phyloP scores from a whole-genome alignment of 2,329 filamentous ascomycete genomes.

The Penicillium sp. region DNA sequence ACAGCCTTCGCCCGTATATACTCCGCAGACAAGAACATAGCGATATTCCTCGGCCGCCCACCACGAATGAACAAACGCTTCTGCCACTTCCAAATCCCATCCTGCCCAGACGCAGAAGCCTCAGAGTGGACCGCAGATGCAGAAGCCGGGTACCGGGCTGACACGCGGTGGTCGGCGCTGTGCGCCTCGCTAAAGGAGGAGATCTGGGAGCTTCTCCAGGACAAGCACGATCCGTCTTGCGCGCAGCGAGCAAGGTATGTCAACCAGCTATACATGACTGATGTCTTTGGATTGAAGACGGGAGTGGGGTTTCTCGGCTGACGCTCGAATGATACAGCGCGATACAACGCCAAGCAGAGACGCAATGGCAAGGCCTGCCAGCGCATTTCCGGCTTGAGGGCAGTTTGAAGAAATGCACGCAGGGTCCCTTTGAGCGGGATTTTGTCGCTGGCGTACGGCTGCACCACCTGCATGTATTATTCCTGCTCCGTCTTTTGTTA shows the following conservation, averaged over 20 bases:
- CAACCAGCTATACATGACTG: background rate
- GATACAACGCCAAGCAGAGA: constrained; percentile 23
- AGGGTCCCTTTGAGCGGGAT: constrained; percentile 26
- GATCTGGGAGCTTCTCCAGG: constrained; percentile 27
- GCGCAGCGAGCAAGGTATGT: constrained; percentile 17
- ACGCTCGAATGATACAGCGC: constrained; percentile 18
- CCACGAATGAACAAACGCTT: constrained; percentile 45
- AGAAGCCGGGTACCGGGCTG: constrained; percentile 24
- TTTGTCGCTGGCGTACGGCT: constrained; percentile 28
- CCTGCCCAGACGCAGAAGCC: constrained; percentile 5
- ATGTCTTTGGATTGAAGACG: too few species aligned
- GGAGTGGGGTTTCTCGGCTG: background rate
- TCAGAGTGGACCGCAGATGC: constrained; percentile 18
- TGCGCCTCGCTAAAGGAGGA: constrained; percentile 31
- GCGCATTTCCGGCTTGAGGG: constrained; percentile 23
- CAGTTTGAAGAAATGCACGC: constrained; percentile 22
- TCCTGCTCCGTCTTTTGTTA: constrained; percentile 24
- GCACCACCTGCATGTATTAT: constrained; percentile 31
- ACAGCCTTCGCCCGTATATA: constrained; percentile 45
- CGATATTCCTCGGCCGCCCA: constrained; percentile 50
- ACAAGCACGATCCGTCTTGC: constrained; percentile 24
- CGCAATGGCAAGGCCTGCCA: constrained; percentile 24
- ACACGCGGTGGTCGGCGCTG: constrained; percentile 30
- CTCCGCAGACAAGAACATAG: constrained; percentile 49
- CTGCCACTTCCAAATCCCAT: constrained; percentile 39